phyloP scores from a whole-genome alignment of 805 yeast genomes.

The Candida xyloterini region DNA sequence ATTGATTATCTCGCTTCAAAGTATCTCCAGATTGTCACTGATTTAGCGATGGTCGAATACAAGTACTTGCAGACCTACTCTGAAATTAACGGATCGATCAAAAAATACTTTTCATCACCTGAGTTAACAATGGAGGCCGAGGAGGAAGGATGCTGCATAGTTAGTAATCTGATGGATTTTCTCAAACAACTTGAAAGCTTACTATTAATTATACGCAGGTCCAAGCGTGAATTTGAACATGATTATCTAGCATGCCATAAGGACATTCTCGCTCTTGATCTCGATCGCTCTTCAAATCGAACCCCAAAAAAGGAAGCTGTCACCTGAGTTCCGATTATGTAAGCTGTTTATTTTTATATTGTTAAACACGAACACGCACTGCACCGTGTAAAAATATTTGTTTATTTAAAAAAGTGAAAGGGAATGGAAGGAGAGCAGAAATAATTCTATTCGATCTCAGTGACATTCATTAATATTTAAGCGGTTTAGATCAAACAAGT shows the following conservation, averaged over 20 bases:
- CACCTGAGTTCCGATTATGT: neutral
- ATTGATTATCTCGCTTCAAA: conserved; percentile 22
- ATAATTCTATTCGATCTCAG: neutral
- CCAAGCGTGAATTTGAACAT: conserved; percentile 20
- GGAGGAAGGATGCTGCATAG: conserved; percentile 24
- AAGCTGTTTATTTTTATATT: conserved; percentile 4
- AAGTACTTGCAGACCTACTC: conserved; percentile 27
- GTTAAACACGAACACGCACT: conserved; percentile 8
- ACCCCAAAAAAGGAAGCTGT: no score
- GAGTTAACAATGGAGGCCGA: conserved; percentile 24
- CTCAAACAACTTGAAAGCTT: conserved; percentile 25
- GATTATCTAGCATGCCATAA: conserved; percentile 1
- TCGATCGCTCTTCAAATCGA: neutral
- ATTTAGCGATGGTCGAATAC: conserved; percentile 27
- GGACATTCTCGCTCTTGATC: neutral
- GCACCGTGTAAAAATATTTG: conserved; percentile 1
- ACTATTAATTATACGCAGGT: conserved; percentile 13
- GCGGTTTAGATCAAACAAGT: no score
- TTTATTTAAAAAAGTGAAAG: neutral
- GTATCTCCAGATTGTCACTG: conserved; percentile 26
- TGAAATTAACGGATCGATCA: conserved; percentile 24
- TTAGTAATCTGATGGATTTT: conserved; percentile 23
- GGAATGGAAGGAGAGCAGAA: conserved; percentile 3
- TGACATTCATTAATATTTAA: neutral
- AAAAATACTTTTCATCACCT: conserved; percentile 26